A percentile compares a stretch with the other conserved stretches of the same genome.
These are phyloP conservation scores for Hansenula sp. DNA, from an alignment of 1,139 yeast genomes.

Conservation along the genomic window DNA sequence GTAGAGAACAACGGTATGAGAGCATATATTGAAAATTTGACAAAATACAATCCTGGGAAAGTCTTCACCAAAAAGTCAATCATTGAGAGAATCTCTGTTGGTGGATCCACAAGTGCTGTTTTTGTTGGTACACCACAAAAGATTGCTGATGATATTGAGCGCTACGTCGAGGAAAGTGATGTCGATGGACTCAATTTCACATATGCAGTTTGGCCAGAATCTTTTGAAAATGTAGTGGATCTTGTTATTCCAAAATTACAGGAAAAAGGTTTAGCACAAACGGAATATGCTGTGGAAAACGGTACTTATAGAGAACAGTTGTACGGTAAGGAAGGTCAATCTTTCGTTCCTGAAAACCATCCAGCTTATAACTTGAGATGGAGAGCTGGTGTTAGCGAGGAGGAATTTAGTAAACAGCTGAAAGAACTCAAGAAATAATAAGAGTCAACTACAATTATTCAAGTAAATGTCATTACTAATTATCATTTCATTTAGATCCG, in stretches of 20 bases:
- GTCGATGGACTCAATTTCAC: slow-evolving; percentile 34
- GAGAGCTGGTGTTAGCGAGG: slow-evolving; percentile 8
- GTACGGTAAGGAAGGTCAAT: slow-evolving; percentile 8
- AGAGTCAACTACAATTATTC: no score
- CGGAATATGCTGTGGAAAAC: slow-evolving; percentile 28
- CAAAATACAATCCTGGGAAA: slow-evolving; percentile 24
- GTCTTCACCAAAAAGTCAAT: slow-evolving; percentile 18
- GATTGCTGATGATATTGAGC: slow-evolving; percentile 29
- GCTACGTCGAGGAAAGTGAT: slow-evolving; percentile 29
- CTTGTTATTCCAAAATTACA: slow-evolving; percentile 30
- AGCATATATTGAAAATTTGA: slow-evolving; percentile 20
- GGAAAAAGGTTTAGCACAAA: slow-evolving; percentile 28
- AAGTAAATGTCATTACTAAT: no score
- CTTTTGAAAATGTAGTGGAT: slow-evolving; percentile 30
- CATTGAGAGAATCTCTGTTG: slow-evolving; percentile 24
- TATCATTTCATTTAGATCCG: no score
- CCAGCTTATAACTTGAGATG: slow-evolving; percentile 13
- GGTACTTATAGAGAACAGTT: slow-evolving; percentile 18
- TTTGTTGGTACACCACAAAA: slow-evolving; percentile 23
- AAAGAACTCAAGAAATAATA: not conserved
- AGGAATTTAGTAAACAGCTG: slow-evolving; percentile 7
- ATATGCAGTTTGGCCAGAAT: slow-evolving; percentile 26
- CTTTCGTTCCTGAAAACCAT: slow-evolving; percentile 9
- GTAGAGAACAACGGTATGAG: slow-evolving; percentile 34
- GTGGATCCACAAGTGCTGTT: slow-evolving; percentile 25